phyloP scores from a whole-genome alignment of 1,139 yeast genomes.

The Yarrowia galli region DNA sequence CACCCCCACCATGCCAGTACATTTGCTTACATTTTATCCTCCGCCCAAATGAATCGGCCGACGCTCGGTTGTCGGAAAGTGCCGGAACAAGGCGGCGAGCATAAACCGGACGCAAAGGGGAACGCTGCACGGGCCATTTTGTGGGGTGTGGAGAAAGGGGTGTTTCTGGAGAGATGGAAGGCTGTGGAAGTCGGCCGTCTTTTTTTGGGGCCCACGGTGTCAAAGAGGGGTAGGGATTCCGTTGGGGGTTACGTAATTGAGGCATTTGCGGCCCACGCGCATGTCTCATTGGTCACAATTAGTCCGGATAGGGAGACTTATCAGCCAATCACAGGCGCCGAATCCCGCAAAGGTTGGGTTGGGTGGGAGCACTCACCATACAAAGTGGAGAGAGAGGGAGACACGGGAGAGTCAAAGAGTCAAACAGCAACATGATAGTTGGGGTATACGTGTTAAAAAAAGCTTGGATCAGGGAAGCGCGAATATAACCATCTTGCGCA shows the following conservation, averaged over 20 bases:
- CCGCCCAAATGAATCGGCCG: conserved; percentile 1
- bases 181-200: not conserved
- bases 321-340: conserved; percentile 13
- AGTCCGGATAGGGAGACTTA: conserved; percentile 27
- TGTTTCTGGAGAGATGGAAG: conserved; percentile 25
- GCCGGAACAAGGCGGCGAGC: conserved; percentile 21
- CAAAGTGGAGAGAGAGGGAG: no score
- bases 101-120: conserved; percentile 30
- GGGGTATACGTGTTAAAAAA: not conserved
- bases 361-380: conserved; percentile 10
- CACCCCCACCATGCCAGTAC: not conserved
- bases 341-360: not conserved
- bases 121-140: conserved; percentile 9
- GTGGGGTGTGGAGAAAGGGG: conserved; percentile 37
- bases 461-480: not conserved
- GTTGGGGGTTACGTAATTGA: conserved; percentile 33
- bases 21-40: conserved; percentile 6
- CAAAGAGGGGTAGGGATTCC: conserved; percentile 9
- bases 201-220: not conserved
- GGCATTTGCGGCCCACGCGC: conserved; percentile 13
- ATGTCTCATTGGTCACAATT: conserved; percentile 26
- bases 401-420: not conserved
- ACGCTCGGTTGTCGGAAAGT: conserved; percentile 32
- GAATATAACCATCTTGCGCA: no score
- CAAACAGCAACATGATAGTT: conserved; percentile 22